Conservation (phyloP, 1,139 yeast genomes). For the Blastobotrys indianensis region DNA sequence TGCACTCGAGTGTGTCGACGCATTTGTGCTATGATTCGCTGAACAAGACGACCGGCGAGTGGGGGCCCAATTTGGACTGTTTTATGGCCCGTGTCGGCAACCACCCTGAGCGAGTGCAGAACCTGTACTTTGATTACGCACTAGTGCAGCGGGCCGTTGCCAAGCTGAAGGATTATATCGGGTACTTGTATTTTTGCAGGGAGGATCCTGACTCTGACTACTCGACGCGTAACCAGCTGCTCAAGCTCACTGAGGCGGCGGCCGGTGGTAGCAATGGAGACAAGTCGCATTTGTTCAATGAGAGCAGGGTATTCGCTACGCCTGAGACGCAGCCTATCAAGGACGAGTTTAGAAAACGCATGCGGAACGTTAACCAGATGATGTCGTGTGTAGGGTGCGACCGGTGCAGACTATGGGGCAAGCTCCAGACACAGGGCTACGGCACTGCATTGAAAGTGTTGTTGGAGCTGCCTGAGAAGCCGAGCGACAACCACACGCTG, state of each 20-base stretch:
- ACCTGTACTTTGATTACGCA: slow-evolving; percentile 89
- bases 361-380: slow-evolving; percentile 81
- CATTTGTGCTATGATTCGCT: slow-evolving; percentile 85
- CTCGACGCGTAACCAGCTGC: slow-evolving; percentile 39
- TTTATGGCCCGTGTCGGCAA: slow-evolving; percentile 89
- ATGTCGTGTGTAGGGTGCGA: slow-evolving; percentile 99
- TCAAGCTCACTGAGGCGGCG: slow-evolving; percentile 37
- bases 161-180: slow-evolving; percentile 49
- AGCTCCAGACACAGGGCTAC: slow-evolving; percentile 92
- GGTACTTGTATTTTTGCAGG: slow-evolving; percentile 45
- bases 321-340: slow-evolving; percentile 49
- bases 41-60: slow-evolving; percentile 64
- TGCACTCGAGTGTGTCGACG: slow-evolving; percentile 94
- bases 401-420: slow-evolving; percentile 96
- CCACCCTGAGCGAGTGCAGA: slow-evolving; percentile 81
- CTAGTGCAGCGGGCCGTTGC: slow-evolving; percentile 75
- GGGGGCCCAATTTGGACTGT: slow-evolving; percentile 75
- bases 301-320: slow-evolving; percentile 42
- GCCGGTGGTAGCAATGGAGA: slow-evolving; percentile 17
- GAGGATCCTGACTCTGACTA: slow-evolving; percentile 44
- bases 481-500: slow-evolving; percentile 39
- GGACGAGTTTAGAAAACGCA: slow-evolving; percentile 77
- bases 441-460: slow-evolving; percentile 91
- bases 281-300: slow-evolving; percentile 43
- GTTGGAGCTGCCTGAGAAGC: slow-evolving; percentile 62